Percentiles rank a stretch among this genome's conserved stretches.
These are phyloP conservation scores for Tolypocladium ophioglossoides DNA, from an alignment of 2,329 filamentous ascomycete genomes.

Conservation along the genomic window DNA sequence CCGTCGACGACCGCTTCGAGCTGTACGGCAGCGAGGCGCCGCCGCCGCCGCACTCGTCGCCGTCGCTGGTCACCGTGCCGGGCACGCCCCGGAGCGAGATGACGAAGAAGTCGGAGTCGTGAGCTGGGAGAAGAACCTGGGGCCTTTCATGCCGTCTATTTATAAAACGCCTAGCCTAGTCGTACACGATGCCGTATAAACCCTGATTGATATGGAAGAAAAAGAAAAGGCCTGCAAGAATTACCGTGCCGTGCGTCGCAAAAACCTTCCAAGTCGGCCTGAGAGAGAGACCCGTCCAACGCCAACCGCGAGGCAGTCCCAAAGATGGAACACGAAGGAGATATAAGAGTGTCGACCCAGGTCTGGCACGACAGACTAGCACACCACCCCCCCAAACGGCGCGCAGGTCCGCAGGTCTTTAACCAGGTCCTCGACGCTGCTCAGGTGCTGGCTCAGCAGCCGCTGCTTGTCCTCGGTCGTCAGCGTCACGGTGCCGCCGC, in stretches of 20 bases:
- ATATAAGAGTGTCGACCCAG: not conserved
- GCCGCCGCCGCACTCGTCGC: not conserved
- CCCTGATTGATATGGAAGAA: conserved; percentile 2
- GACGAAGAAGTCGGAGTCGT: not conserved
- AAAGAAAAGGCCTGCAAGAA: not conserved
- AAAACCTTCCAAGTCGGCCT: not conserved
- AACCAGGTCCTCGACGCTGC: conserved; percentile 75
- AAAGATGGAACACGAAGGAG: not conserved
- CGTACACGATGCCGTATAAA: conserved; percentile 15
- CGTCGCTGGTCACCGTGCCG: not conserved
- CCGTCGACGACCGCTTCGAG: conserved; percentile 27
- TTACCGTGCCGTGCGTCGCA: too few species aligned
- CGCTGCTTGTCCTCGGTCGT: conserved; percentile 74
- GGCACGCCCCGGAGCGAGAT: not conserved
- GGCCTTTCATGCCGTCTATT: conserved; percentile 8
- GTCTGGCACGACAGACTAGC: conserved; percentile 16
- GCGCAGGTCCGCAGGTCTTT: conserved; percentile 72
- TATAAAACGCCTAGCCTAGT: conserved; percentile 18
- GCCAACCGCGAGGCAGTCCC: not conserved
- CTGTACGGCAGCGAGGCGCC: conserved; percentile 29
- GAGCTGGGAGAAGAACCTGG: conserved; percentile 3
- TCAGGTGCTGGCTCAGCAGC: conserved; percentile 65
- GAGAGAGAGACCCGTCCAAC: not conserved
- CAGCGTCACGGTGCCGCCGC: conserved; percentile 35
- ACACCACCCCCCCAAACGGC: conserved; percentile 56